Evolutionary conservation across 768 basidiomycete genomes (phyloP), one percentile per base, ranked within the genome.

Genomic region (Lanmaoa pseudosensibilis): DNA sequence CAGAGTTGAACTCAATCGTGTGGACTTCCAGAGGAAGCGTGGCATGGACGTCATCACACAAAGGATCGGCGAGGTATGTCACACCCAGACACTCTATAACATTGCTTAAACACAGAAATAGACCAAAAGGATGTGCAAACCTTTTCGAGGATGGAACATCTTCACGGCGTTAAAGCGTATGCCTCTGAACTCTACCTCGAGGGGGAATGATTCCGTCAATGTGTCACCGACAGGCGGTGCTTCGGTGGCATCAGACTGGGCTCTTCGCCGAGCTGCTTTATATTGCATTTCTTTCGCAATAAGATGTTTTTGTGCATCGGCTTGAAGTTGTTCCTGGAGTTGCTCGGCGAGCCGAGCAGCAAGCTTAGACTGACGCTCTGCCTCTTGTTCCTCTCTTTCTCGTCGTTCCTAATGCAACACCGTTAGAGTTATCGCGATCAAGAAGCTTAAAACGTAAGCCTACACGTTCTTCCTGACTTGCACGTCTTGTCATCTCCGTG

Each of bases 401-500:
- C 76, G 77, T 30, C 81, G 78, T 34, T 77, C 83, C 83, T 87
- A 44, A 51, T 27, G 12, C 16, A 50, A 50, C 11, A 37, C 47
- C 9, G 36, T 67, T 13, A 46, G 13, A 34, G n/a, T 2, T 9
- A 21, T 27, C 25, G 11, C 41, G 38, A 36, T 54, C 23, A 13
- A 16, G 18, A 40, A 23, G 15, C 23, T 27, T 36, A 16, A 34
- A 56, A 49, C 5, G 39, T 36, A 47, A 36, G 67, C 80, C 50
- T 49, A 87, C 90, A 62, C 75, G 77, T 63, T 90, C 85, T 69
- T 87, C 84, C 48, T 89, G 86, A 58, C 76, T 73, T 0, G 89
- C 89, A 32, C 92, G 82, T 59, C 79, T 81, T 45, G 77, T 86
- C 92, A 93, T 92, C 68, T 92, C 82, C 5, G 82, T 76, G 12